phyloP scores from a whole-genome alignment of 2,329 filamentous ascomycete genomes.

The Paecilomyces fulvus region DNA sequence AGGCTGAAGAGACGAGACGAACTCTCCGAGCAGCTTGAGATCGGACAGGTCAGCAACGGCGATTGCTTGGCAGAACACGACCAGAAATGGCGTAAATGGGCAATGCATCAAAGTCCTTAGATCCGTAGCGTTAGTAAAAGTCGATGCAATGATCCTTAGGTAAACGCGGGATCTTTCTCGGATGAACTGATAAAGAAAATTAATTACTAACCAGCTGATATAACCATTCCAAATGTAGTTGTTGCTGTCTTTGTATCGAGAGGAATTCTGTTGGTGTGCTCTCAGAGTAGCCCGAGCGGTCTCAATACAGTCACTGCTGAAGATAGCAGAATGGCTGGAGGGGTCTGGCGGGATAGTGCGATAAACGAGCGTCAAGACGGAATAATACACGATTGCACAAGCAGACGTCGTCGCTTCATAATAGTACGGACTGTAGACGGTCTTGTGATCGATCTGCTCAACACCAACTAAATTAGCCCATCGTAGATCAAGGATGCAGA shows the following conservation, averaged over 20 bases:
- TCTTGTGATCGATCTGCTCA: constrained; percentile 8
- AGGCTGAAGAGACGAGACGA: constrained; percentile 45
- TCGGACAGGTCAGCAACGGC: constrained; percentile 44
- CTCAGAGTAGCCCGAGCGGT: constrained; percentile 28
- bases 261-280: constrained; percentile 18
- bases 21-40: constrained; percentile 43
- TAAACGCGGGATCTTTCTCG: neutral
- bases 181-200: neutral
- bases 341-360: constrained; percentile 27
- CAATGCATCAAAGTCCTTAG: constrained; percentile 21
- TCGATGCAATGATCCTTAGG: too few species aligned
- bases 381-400: constrained; percentile 27
- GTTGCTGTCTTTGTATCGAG: constrained; percentile 8
- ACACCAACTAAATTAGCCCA: neutral
- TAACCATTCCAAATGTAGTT: constrained; percentile 10
- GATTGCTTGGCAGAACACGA: constrained; percentile 31
- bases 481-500: neutral
- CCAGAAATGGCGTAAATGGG: constrained; percentile 36
- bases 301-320: constrained; percentile 29
- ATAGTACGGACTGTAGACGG: constrained; percentile 13
- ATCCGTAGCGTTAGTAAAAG: neutral
- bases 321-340: constrained; percentile 17
- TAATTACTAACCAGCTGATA: constrained; percentile 6
- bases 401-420: constrained; percentile 20
- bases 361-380: constrained; percentile 32